A percentile compares a stretch with the other conserved stretches of the same genome.
These are phyloP conservation scores for Populus alba DNA, from an alignment of 345 rosid species.

Conservation along the genomic window DNA sequence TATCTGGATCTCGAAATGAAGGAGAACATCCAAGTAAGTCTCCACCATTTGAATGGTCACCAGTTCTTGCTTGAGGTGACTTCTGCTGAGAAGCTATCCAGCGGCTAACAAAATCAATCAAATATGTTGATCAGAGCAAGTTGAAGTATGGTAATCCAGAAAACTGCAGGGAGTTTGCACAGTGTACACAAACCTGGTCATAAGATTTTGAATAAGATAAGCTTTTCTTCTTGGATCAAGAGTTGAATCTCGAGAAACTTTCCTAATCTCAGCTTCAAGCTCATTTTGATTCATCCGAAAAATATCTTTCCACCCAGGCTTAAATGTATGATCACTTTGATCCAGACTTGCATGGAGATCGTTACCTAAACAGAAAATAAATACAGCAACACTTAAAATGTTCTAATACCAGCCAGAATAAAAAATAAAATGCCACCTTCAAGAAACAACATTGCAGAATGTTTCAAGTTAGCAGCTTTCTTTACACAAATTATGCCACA, in stretches of 20 bases:
- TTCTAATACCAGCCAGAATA: neutral
- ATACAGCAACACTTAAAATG: conserved; percentile 8
- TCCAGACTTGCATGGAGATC: conserved; percentile 45
- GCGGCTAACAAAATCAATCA: conserved; percentile 43
- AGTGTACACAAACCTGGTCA: conserved; percentile 54
- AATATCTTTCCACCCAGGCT: conserved; percentile 68
- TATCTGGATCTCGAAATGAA: conserved; percentile 64
- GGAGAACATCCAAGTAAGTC: conserved; percentile 53
- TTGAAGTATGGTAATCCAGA: conserved; percentile 9
- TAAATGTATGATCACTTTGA: conserved; percentile 46
- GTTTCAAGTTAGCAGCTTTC: conserved; percentile 6
- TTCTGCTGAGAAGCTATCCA: conserved; percentile 76
- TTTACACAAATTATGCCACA: neutral
- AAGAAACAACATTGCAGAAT: conserved; percentile 8
- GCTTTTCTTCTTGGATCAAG: conserved; percentile 73
- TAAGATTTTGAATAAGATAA: conserved; percentile 66
- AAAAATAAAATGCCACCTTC: neutral
- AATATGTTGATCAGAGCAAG: conserved; percentile 7
- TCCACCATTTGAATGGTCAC: conserved; percentile 48
- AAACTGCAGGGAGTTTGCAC: neutral
- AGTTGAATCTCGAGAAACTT: conserved; percentile 75
- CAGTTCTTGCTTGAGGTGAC: conserved; percentile 39
- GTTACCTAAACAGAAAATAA: conserved; percentile 25
- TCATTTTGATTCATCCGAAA: conserved; percentile 74
- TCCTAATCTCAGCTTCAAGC: conserved; percentile 60